These are phyloP conservation scores for Trichoderma virens DNA, from an alignment of 495 filamentous ascomycete species.

Conservation along the genomic window DNA sequence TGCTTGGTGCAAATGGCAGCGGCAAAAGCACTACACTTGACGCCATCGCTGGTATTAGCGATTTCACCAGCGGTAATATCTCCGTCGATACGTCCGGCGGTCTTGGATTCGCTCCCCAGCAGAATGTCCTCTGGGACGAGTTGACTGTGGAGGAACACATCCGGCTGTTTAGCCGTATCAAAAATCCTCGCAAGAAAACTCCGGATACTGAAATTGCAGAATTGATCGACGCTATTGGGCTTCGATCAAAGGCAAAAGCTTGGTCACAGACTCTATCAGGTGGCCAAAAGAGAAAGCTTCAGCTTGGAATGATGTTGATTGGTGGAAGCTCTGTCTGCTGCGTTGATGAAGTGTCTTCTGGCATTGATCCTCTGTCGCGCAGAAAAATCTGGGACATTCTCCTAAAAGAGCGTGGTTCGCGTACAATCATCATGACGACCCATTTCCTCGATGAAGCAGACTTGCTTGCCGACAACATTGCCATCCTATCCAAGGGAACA, in stretches of 20 bases:
- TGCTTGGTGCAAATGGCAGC: slow-evolving; percentile 67
- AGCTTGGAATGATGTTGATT: slow-evolving; percentile 74
- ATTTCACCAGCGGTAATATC: slow-evolving; percentile 52
- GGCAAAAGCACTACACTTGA: slow-evolving; percentile 73
- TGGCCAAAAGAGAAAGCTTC: slow-evolving; percentile 72
- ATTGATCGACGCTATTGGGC: slow-evolving; percentile 56
- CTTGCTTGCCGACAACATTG: slow-evolving; percentile 60
- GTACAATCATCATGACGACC: slow-evolving; percentile 69
- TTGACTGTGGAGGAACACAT: slow-evolving; percentile 67
- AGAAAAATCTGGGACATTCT: slow-evolving; percentile 78
- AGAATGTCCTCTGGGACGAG: slow-evolving; percentile 68
- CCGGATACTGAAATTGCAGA: neutral
- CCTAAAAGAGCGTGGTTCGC: slow-evolving; percentile 56
- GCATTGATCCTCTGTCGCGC: slow-evolving; percentile 64
- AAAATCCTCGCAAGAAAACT: slow-evolving; percentile 33
- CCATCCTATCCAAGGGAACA: slow-evolving; percentile 57
- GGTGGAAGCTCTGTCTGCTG: slow-evolving; percentile 68
- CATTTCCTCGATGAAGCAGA: slow-evolving; percentile 70
- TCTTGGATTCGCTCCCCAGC: slow-evolving; percentile 58
- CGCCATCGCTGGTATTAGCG: slow-evolving; percentile 58
- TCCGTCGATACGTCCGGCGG: slow-evolving; percentile 36
- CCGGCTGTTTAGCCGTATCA: slow-evolving; percentile 58
- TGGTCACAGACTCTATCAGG: slow-evolving; percentile 56
- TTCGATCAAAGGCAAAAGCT: slow-evolving; percentile 51
- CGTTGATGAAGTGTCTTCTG: slow-evolving; percentile 72